Evolutionary conservation across 768 basidiomycete species (phyloP), one percentile per base, ranked within the genome.

Genomic region (Crassisporium funariophilum): DNA sequence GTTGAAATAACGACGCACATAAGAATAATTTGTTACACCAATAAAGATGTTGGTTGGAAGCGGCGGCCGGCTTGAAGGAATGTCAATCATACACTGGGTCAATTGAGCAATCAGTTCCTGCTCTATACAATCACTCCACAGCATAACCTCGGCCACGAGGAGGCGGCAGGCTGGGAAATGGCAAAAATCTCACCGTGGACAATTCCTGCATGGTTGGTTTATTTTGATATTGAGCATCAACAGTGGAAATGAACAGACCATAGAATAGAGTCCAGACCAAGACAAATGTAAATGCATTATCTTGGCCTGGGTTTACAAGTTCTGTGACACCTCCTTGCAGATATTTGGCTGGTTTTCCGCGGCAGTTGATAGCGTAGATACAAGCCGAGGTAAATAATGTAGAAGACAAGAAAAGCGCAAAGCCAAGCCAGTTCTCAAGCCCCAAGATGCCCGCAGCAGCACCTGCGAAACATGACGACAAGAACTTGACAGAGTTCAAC

Each of bases 211-310:
- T 16, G 31, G 46, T 36, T n/a, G 35, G 12, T 24, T 48, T 34
- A 37, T 35, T 17, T 31, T 22, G 25, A 31, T 13, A 11, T 45
- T 19, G 21, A 24, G 19, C 25, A 31, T 25, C 23, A 8, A 33
- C 22, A 20, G 11, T 16, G 13, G 13, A 35, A 13, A 17, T 9
- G n/a, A n/a, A 31, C 29, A 31, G n/a, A 91, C 90, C 94, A 64
- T 90, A 95, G 64, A 94, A 89, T 45, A 95, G 71, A 25, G 94
- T 98, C 94, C 94, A 98, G 16, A 88, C 86, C 21, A 97, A 79
- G 47, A 98, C 79, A 59, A 95, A 98, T 3, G 91, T 91, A 59
- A 92, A 91, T 13, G 86, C 71, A 54, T 92, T 94, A 66, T 97
- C 94, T 67, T 93, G 89, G 8, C 91, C 91, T 0, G 94, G 86